Evolutionary conservation across 2,329 filamentous ascomycete species (phyloP).

Genomic region (Epicoccum nigrum): DNA sequence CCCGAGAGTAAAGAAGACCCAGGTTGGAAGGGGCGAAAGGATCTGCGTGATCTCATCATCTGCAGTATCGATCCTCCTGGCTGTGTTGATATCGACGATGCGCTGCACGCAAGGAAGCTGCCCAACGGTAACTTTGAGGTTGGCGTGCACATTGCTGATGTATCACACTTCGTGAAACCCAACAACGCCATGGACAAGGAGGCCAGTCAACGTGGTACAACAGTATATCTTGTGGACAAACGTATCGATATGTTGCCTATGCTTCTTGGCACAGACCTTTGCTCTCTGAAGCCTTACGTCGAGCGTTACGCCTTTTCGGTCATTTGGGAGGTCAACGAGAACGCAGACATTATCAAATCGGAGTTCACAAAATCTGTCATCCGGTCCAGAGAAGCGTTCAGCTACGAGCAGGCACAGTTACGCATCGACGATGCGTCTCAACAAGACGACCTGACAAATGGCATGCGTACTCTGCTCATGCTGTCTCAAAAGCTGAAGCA

Average conservation of each 20-base stretch:
- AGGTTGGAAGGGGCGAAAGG: slow-evolving; percentile 84
- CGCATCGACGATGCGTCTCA: slow-evolving; percentile 89
- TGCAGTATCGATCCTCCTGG: slow-evolving; percentile 97
- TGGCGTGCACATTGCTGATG: slow-evolving; percentile 97
- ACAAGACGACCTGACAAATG: slow-evolving; percentile 84
- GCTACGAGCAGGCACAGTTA: slow-evolving; percentile 94
- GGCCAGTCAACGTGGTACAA: slow-evolving; percentile 91
- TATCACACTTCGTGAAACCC: slow-evolving; percentile 98
- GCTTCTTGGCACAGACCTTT: slow-evolving; percentile 93
- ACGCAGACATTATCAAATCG: slow-evolving; percentile 84
- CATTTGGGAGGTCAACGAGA: slow-evolving; percentile 78
- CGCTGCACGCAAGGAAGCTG: slow-evolving; percentile 81
- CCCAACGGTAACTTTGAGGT: slow-evolving; percentile 96
- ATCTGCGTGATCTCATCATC: slow-evolving; percentile 83
- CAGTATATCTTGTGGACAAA: slow-evolving; percentile 97
- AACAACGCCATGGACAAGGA: slow-evolving; percentile 97
- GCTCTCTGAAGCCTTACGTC: slow-evolving; percentile 96
- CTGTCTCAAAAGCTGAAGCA: slow-evolving; percentile 92
- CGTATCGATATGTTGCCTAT: slow-evolving; percentile 99
- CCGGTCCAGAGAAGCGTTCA: slow-evolving; percentile 93
- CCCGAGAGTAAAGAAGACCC: slow-evolving; percentile 78
- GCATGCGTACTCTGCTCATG: slow-evolving; percentile 84
- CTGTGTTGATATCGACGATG: slow-evolving; percentile 98
- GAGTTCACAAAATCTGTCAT: slow-evolving; percentile 98
- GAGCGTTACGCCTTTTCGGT: slow-evolving; percentile 68